Evolutionary conservation across 805 yeast species (phyloP).

Genomic region (Saturnispora gosingensis): DNA sequence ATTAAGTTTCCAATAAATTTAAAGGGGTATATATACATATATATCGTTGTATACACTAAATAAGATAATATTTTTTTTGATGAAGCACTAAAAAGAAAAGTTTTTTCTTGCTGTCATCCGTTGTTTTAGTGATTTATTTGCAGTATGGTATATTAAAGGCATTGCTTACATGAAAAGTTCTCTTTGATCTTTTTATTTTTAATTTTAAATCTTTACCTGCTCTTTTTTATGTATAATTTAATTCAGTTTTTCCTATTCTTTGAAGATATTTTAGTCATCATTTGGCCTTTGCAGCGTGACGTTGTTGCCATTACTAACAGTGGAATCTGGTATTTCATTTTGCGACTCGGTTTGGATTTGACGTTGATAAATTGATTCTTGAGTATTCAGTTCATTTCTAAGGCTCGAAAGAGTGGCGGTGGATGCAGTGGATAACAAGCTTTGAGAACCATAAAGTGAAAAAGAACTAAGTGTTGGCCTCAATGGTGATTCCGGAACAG

Average conservation of each 20-base stretch:
- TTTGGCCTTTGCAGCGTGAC: slow-evolving; percentile 8
- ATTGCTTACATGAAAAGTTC: background rate
- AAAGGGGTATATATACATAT: background rate
- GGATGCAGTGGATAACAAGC: slow-evolving; percentile 4
- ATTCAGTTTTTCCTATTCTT: background rate
- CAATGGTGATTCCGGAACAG: slow-evolving; percentile 1
- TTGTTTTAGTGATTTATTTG: background rate
- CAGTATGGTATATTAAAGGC: background rate
- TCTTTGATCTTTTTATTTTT: background rate
- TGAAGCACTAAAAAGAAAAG: background rate
- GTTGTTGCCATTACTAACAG: slow-evolving; percentile 12
- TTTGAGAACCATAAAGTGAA: slow-evolving; percentile 13
- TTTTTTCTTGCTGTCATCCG: background rate
- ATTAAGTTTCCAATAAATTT: background rate
- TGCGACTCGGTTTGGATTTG: background rate
- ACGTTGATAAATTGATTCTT: background rate
- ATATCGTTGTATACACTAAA: background rate
- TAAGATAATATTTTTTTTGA: background rate
- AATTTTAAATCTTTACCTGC: background rate
- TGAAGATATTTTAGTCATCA: background rate
- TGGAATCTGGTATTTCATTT: background rate
- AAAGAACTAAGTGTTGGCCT: slow-evolving; percentile 13
- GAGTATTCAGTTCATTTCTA: background rate
- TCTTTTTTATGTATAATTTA: background rate
- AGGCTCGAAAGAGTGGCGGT: background rate